These are phyloP conservation scores for Harringtonia lauricola DNA, from an alignment of 2,329 filamentous ascomycete genomes.

Conservation along the genomic window DNA sequence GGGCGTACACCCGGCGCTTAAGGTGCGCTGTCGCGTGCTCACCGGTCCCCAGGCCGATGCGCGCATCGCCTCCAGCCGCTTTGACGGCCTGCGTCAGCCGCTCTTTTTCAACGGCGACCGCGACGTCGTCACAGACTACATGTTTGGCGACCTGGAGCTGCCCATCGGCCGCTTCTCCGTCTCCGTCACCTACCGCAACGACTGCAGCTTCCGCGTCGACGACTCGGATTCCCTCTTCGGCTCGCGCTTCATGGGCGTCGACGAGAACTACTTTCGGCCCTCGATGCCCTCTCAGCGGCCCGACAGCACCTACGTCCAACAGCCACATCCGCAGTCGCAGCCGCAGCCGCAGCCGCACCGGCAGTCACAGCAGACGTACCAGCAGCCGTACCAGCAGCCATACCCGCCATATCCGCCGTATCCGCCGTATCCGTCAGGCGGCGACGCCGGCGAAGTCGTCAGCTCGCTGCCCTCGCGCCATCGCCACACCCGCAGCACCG, in stretches of 20 bases:
- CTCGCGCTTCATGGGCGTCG: slow-evolving; percentile 84
- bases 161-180: slow-evolving; percentile 77
- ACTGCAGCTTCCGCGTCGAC: slow-evolving; percentile 84
- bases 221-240: slow-evolving; percentile 84
- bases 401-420: neutral
- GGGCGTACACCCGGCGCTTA: slow-evolving; percentile 54
- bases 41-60: slow-evolving; percentile 39
- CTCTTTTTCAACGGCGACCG: slow-evolving; percentile 46
- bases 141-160: slow-evolving; percentile 75
- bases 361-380: neutral
- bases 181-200: slow-evolving; percentile 72
- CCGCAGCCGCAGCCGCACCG: slow-evolving; percentile 1
- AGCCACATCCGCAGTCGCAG: neutral
- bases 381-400: slow-evolving; percentile 1
- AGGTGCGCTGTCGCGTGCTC: slow-evolving; percentile 70
- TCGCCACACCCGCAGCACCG: slow-evolving; percentile 32
- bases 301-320: slow-evolving; percentile 13
- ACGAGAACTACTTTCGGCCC: slow-evolving; percentile 78
- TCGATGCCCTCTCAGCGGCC: slow-evolving; percentile 49
- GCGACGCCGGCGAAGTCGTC: slow-evolving; percentile 35
- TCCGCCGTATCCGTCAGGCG: slow-evolving; percentile 11
- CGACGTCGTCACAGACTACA: slow-evolving; percentile 62
- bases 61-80: slow-evolving; percentile 33
- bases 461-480: slow-evolving; percentile 66
- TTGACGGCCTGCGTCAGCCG: slow-evolving; percentile 61